Evolutionary conservation across 208 protist genomes (phyloP).

Genomic region (Acanthamoeba healyi): DNA sequence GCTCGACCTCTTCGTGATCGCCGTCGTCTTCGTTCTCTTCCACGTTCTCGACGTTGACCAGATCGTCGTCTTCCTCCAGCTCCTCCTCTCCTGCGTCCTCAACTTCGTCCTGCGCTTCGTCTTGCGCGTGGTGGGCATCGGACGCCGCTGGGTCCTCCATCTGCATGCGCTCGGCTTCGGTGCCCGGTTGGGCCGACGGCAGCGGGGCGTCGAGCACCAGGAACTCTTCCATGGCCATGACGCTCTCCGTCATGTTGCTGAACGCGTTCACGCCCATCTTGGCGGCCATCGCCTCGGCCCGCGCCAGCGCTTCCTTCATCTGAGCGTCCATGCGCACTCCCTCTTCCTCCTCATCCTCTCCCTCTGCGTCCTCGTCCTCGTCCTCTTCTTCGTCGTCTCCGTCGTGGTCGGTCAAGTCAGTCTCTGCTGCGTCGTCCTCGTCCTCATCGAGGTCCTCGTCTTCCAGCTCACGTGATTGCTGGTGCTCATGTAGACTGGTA

Average conservation of each 20-base stretch:
- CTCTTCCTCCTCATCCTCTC: background rate
- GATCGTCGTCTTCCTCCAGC: background rate
- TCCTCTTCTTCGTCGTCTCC: background rate
- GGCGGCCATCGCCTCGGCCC: background rate
- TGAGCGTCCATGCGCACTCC: background rate
- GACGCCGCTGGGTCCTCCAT: background rate
- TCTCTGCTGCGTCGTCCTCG: background rate
- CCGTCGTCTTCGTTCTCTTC: background rate
- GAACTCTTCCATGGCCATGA: slow-evolving; percentile 58
- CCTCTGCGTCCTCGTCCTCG: background rate
- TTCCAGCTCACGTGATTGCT: background rate
- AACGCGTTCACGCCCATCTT: slow-evolving; percentile 16
- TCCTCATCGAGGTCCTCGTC: background rate
- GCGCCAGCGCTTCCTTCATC: background rate
- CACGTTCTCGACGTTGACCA: background rate
- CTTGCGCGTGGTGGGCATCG: background rate
- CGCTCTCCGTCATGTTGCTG: slow-evolving; percentile 19
- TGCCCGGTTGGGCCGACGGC: background rate
- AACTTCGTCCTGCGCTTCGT: background rate
- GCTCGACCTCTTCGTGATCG: background rate
- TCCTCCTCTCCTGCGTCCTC: background rate
- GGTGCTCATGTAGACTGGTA: background rate
- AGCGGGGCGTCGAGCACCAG: background rate
- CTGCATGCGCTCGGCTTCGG: background rate
- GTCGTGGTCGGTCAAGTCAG: background rate